phyloP scores from a whole-genome alignment of 108 stramenopile genomes.

The Pseudonitzschia multistriata region DNA sequence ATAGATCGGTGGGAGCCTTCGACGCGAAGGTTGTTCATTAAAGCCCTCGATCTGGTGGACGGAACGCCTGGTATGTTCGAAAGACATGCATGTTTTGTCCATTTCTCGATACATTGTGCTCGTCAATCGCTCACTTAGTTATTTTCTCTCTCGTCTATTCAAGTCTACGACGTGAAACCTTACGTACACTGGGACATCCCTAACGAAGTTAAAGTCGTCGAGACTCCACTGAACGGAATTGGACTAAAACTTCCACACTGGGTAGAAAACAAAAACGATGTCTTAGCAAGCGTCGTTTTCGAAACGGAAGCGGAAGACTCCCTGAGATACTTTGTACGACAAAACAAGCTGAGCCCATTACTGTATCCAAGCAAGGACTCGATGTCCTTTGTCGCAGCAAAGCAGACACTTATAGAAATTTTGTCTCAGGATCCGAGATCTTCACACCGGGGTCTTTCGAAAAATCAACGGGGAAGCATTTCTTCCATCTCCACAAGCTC shows the following conservation, averaged over 20 bases:
- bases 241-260: constrained; percentile 52
- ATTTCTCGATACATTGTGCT: neutral
- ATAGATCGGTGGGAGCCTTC: constrained; percentile 58
- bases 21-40: constrained; percentile 51
- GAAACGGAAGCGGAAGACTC: constrained; percentile 33
- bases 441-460: constrained; percentile 64
- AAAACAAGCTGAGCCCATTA: constrained; percentile 49
- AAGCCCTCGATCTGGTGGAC: constrained; percentile 83
- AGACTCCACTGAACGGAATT: neutral
- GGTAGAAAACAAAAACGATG: constrained; percentile 65
- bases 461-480: constrained; percentile 53
- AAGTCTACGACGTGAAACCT: constrained; percentile 91
- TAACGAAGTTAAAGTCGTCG: constrained; percentile 12
- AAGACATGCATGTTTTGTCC: neutral
- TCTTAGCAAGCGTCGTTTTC: constrained; percentile 54
- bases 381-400: constrained; percentile 30
- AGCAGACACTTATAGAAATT: constrained; percentile 53
- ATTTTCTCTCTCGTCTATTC: neutral
- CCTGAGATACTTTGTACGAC: constrained; percentile 28
- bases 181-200: constrained; percentile 85
- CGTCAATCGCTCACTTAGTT: neutral
- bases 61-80: constrained; percentile 64
- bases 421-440: constrained; percentile 80
- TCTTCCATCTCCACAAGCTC: neutral
- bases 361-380: constrained; percentile 55